These are phyloP conservation scores for Ascochyta lentis DNA, from an alignment of 2,329 filamentous ascomycete species.

Conservation along the genomic window DNA sequence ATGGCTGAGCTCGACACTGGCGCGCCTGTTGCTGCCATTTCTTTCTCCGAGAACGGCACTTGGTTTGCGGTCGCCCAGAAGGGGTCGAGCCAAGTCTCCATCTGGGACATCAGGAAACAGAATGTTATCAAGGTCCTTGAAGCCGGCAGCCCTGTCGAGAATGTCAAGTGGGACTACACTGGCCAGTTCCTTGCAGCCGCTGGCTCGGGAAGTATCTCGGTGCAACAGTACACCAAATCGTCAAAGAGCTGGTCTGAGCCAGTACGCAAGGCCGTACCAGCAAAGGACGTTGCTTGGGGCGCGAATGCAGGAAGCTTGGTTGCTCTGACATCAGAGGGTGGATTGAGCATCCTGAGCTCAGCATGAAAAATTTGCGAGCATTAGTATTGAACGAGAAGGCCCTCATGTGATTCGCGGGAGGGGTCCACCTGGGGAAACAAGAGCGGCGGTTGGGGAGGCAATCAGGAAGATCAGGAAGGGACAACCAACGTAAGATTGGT, in stretches of 20 bases:
- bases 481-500: constrained; percentile 11
- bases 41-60: constrained; percentile 95
- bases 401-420: background rate
- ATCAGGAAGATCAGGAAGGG: background rate
- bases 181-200: constrained; percentile 89
- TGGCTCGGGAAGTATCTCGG: constrained; percentile 79
- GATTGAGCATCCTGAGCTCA: constrained; percentile 71
- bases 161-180: constrained; percentile 89
- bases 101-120: constrained; percentile 92
- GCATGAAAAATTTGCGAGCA: constrained; percentile 16
- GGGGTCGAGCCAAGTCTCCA: constrained; percentile 77
- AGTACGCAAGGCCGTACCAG: constrained; percentile 75
- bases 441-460: constrained; percentile 3
- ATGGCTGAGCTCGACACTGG: constrained; percentile 73
- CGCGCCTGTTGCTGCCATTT: constrained; percentile 74
- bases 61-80: constrained; percentile 88
- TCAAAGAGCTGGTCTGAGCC: constrained; percentile 90
- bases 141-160: constrained; percentile 77
- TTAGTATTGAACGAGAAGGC: background rate
- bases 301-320: constrained; percentile 75
- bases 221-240: constrained; percentile 88
- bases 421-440: too few species aligned
- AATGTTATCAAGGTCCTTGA: constrained; percentile 85
- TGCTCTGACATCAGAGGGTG: constrained; percentile 75
- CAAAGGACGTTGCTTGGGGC: constrained; percentile 80